Evolutionary conservation across 345 rosid species (phyloP).

Genomic region (Triadica sebifera): DNA sequence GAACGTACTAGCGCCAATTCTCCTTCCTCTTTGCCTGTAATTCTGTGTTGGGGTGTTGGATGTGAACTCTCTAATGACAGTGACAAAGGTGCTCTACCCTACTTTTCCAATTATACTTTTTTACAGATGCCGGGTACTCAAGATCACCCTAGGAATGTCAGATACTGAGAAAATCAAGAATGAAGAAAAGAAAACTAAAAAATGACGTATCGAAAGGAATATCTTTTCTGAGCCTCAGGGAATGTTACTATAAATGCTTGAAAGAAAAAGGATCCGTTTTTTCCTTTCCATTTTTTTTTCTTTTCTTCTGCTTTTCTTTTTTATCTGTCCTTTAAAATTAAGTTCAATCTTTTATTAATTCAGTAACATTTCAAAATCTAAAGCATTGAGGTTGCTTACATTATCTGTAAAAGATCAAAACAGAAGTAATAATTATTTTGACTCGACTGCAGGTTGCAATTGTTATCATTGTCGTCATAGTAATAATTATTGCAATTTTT

Average conservation of each 20-base stretch:
- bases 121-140: not conserved
- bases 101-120: not conserved
- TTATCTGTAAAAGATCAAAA: not conserved
- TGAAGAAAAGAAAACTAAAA: not conserved
- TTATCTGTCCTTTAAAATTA: not conserved
- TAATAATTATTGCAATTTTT: slow-evolving; percentile 30
- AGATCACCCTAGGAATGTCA: not conserved
- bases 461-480: slow-evolving; percentile 71
- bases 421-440: slow-evolving; percentile 2
- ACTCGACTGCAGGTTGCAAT: slow-evolving; percentile 56
- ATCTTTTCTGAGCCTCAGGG: not conserved
- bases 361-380: not conserved
- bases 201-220: not conserved
- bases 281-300: no score
- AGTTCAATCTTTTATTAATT: not conserved
- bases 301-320: no score
- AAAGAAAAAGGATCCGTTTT: no score
- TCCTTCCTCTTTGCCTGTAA: slow-evolving; percentile 64
- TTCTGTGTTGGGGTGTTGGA: slow-evolving; percentile 73
- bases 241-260: not conserved
- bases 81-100: slow-evolving; percentile 51
- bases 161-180: not conserved
- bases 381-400: not conserved
- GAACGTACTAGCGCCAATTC: slow-evolving; percentile 70
- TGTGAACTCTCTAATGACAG: slow-evolving; percentile 76